These are phyloP conservation scores for Metschnikowia peoriensis DNA, from an alignment of 805 yeast species.

Conservation along the genomic window DNA sequence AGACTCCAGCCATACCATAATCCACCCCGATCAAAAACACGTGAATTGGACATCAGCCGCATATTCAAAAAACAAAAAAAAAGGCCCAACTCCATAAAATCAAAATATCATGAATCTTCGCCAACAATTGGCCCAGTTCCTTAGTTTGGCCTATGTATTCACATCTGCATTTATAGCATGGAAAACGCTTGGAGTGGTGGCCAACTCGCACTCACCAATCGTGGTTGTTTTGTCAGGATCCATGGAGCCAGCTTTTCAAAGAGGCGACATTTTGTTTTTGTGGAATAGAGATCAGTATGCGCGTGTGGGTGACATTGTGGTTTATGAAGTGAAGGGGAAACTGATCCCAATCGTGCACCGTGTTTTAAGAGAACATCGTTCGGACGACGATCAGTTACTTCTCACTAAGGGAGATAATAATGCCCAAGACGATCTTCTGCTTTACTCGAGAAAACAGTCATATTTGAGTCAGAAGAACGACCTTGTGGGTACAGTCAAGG, in stretches of 20 bases:
- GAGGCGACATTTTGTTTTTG: constrained; percentile 89
- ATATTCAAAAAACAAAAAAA: not conserved
- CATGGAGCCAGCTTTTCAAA: constrained; percentile 99
- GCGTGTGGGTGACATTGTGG: constrained; percentile 90
- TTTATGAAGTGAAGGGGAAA: constrained; percentile 77
- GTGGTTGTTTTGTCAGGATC: constrained; percentile 98
- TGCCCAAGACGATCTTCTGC: constrained; percentile 82
- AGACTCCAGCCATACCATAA: too few species aligned
- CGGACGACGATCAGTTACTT: constrained; percentile 57
- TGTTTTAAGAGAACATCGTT: constrained; percentile 81
- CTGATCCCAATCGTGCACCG: constrained; percentile 96
- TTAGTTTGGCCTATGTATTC: constrained; percentile 74
- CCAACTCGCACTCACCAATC: constrained; percentile 87
- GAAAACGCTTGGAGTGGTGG: constrained; percentile 72
- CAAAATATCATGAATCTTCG: constrained; percentile 51
- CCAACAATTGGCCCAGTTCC: constrained; percentile 59
- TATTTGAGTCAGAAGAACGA: constrained; percentile 78
- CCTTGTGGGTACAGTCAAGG: constrained; percentile 89
- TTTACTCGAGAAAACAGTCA: constrained; percentile 72
- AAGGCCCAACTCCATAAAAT: not conserved
- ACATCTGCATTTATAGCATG: constrained; percentile 91
- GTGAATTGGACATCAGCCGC: not conserved
- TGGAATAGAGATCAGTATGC: constrained; percentile 77
- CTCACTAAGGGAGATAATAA: constrained; percentile 97
- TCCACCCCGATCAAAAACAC: not conserved